phyloP scores from a whole-genome alignment of 306 rosid species.

The barrel medic (Medicago truncatula) region MtrunA17r5.0-ANR NC_053047.1:672001-672500 shows the following conservation, averaged over 20 bases:
- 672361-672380: too few relatives aligned
- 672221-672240: conserved; percentile 47
- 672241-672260: conserved; percentile 89
- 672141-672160: conserved; percentile 5
- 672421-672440: too few relatives aligned
- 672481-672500: too few relatives aligned
- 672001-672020: conserved; percentile 81
- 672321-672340: conserved; percentile 94
- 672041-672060: conserved; percentile 62
- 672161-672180: background rate
- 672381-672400: too few relatives aligned
- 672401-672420: conserved; percentile 16
- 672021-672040: conserved; percentile 51
- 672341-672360: conserved; percentile 25
- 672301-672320: conserved; percentile 84
- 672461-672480: too few relatives aligned
- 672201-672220: background rate
- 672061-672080: conserved; percentile 95
- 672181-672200: background rate
- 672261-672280: conserved; percentile 62
- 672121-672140: conserved; percentile 93
- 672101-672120: conserved; percentile 85
- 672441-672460: too few relatives aligned
- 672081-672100: conserved; percentile 89
- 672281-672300: conserved; percentile 67